Conservation (phyloP, 2,329 filamentous ascomycete genomes). For the Colletotrichum sp. region DNA sequence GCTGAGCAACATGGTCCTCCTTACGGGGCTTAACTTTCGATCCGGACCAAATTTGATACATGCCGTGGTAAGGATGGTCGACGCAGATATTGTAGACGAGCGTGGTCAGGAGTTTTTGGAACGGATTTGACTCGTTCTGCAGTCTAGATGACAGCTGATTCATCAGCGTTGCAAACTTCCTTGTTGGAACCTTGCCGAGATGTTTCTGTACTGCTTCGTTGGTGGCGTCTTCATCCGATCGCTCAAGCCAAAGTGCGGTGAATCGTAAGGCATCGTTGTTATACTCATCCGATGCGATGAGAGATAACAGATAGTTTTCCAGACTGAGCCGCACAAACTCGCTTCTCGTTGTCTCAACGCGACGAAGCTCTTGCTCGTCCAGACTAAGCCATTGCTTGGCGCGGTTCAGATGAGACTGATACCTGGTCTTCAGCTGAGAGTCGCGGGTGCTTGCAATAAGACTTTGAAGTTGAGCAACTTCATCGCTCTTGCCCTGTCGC, state of each 20-base stretch:
- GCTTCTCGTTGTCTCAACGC: slow-evolving; percentile 76
- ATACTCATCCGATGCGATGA: slow-evolving; percentile 85
- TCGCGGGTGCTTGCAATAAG: slow-evolving; percentile 57
- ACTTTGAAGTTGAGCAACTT: slow-evolving; percentile 75
- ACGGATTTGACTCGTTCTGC: slow-evolving; percentile 70
- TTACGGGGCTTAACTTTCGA: slow-evolving; percentile 71
- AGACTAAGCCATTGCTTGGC: slow-evolving; percentile 91
- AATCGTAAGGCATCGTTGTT: slow-evolving; percentile 92
- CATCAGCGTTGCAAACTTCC: slow-evolving; percentile 92
- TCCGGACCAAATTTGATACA: slow-evolving; percentile 94
- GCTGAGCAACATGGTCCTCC: slow-evolving; percentile 76
- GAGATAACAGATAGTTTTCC: slow-evolving; percentile 88
- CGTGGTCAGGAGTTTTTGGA: slow-evolving; percentile 77
- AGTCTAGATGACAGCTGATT: slow-evolving; percentile 96
- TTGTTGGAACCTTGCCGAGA: slow-evolving; percentile 78
- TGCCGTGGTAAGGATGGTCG: slow-evolving; percentile 95
- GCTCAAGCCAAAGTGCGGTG: slow-evolving; percentile 91
- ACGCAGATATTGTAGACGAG: slow-evolving; percentile 84
- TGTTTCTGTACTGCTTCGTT: slow-evolving; percentile 78
- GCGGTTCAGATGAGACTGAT: slow-evolving; percentile 68
- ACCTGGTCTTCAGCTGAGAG: slow-evolving; percentile 57
- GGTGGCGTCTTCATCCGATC: slow-evolving; percentile 75
- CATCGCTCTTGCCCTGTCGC: slow-evolving; percentile 79
- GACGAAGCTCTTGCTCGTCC: slow-evolving; percentile 84
- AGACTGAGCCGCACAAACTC: slow-evolving; percentile 88